These are phyloP conservation scores for Rhizopogon vesiculosus DNA, from an alignment of 768 basidiomycete species.

Conservation along the genomic window DNA sequence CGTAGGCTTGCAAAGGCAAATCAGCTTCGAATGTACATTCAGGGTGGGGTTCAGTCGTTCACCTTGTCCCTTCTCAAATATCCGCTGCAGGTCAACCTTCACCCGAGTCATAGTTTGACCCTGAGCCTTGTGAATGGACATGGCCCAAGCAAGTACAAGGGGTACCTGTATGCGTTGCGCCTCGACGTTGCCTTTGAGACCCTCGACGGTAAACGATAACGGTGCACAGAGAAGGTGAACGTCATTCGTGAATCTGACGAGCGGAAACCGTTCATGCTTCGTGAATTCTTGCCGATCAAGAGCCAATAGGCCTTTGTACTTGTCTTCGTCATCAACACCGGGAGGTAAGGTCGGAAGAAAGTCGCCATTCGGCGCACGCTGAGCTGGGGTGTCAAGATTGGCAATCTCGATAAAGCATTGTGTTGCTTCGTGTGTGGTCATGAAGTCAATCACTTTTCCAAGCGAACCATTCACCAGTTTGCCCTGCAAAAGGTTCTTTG, in stretches of 20 bases:
- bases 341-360: not conserved
- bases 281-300: constrained; percentile 9
- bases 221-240: constrained; percentile 25
- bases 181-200: constrained; percentile 28
- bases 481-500: constrained; percentile 28
- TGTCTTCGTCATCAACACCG: not conserved
- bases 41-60: constrained; percentile 1
- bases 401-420: constrained; percentile 22
- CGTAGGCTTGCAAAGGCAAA: constrained; percentile 22
- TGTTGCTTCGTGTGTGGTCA: constrained; percentile 24
- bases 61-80: constrained; percentile 83
- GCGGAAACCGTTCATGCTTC: constrained; percentile 24
- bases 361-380: constrained; percentile 5
- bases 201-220: constrained; percentile 29
- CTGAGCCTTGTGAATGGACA: constrained; percentile 98
- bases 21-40: not conserved
- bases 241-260: constrained; percentile 32
- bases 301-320: constrained; percentile 12
- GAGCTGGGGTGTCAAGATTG: constrained; percentile 14
- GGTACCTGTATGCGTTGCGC: constrained; percentile 54
- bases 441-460: constrained; percentile 57
- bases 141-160: constrained; percentile 90
- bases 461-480: constrained; percentile 82
- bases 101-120: constrained; percentile 94
- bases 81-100: constrained; percentile 84